These are phyloP conservation scores for Saccharomycopsis oosterbeekiorum DNA, from an alignment of 805 yeast species.

Conservation along the genomic window DNA sequence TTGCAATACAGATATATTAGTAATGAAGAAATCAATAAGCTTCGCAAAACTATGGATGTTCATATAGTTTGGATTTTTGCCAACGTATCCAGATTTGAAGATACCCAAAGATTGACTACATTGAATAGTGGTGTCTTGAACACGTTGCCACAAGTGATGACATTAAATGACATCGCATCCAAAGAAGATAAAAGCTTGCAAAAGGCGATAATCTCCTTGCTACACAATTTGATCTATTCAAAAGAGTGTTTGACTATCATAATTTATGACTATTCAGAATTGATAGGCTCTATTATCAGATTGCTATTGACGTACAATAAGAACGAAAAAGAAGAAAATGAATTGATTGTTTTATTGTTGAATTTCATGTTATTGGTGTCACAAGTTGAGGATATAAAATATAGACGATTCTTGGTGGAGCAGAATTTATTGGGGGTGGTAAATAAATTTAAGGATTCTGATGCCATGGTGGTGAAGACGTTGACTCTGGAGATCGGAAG, in stretches of 20 bases:
- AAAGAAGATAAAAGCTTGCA: conserved; percentile 13
- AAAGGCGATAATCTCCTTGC: conserved; percentile 12
- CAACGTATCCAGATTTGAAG: conserved; percentile 15
- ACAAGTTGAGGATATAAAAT: conserved; percentile 12
- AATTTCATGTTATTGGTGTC: conserved; percentile 10
- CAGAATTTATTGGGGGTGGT: conserved; percentile 4
- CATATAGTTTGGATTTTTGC: conserved; percentile 17
- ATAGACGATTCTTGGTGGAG: conserved; percentile 9
- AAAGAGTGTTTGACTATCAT: conserved; percentile 9
- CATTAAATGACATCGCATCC: neutral
- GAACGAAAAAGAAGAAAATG: conserved; percentile 6
- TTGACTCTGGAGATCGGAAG: conserved; percentile 6
- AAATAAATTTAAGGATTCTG: conserved; percentile 1
- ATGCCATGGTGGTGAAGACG: conserved; percentile 1
- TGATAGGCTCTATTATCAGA: conserved; percentile 3
- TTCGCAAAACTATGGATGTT: conserved; percentile 10
- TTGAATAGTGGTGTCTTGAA: conserved; percentile 11
- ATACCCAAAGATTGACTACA: conserved; percentile 4
- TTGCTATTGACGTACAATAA: conserved; percentile 6
- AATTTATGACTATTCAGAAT: conserved; percentile 9
- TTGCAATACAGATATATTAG: neutral
- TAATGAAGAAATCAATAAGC: neutral
- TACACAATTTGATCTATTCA: conserved; percentile 9
- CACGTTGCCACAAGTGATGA: conserved; percentile 10
- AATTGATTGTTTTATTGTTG: conserved; percentile 9